Evolutionary conservation across 306 rosid genomes (phyloP).

Genomic region (Fagus sylvatica): DNA sequence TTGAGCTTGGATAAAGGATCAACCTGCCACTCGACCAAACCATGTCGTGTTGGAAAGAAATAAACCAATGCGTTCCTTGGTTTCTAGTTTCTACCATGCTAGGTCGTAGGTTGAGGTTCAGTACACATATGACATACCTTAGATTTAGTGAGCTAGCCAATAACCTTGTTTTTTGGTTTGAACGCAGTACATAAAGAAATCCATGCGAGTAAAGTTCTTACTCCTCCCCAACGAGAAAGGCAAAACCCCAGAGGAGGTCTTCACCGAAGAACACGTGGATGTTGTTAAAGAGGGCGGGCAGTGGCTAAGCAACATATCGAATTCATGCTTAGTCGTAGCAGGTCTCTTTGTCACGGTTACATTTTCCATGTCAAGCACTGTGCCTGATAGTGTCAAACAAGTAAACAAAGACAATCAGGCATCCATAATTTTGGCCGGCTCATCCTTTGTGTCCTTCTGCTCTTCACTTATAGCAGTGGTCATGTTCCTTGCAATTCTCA

Average conservation of each 20-base stretch:
- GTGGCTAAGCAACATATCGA: neutral
- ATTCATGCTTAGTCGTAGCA: neutral
- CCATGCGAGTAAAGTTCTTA: neutral
- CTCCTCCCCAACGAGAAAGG: neutral
- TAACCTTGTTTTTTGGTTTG: neutral
- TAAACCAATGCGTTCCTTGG: no score
- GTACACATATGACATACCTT: neutral
- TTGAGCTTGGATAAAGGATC: no score
- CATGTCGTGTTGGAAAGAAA: no score
- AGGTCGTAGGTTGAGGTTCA: neutral
- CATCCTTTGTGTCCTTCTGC: conserved; percentile 33
- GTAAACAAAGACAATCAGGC: no score
- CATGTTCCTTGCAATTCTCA: conserved; percentile 17
- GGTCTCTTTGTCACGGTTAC: neutral
- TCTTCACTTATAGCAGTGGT: conserved; percentile 47
- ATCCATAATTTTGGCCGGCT: neutral
- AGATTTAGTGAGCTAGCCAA: neutral
- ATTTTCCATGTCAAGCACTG: neutral
- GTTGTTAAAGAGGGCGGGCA: neutral
- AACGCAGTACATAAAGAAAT: neutral
- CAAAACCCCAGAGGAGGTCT: neutral
- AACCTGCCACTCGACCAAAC: no score
- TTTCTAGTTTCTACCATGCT: no score
- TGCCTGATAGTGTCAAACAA: neutral
- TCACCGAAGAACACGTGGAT: neutral